Evolutionary conservation across 768 basidiomycete species (phyloP).

Genomic region (Serendipita indica): DNA sequence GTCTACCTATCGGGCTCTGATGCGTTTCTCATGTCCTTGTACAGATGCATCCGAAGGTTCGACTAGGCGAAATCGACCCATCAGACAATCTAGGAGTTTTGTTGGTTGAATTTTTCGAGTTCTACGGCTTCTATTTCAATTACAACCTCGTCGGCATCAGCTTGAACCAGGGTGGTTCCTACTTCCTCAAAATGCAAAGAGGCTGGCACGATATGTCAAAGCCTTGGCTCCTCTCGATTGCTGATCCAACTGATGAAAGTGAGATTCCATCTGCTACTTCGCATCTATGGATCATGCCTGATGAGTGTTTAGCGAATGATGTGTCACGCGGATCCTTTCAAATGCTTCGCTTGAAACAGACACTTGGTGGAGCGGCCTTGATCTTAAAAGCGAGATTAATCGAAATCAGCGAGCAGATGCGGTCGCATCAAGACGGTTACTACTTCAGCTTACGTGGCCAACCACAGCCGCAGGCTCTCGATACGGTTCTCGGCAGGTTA

Average conservation of each 20-base stretch:
- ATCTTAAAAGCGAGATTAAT: constrained; percentile 58
- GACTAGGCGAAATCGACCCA: constrained; percentile 74
- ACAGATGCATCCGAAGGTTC: constrained; percentile 88
- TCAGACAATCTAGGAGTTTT: constrained; percentile 84
- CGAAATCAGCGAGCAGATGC: constrained; percentile 45
- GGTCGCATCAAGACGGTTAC: constrained; percentile 38
- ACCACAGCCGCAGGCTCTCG: constrained; percentile 25
- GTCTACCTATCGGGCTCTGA: not conserved
- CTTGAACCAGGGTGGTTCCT: constrained; percentile 71
- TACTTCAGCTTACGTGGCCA: constrained; percentile 28
- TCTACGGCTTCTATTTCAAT: constrained; percentile 86
- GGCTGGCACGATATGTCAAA: constrained; percentile 63
- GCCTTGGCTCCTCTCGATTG: constrained; percentile 57
- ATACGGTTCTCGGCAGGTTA: constrained; percentile 58
- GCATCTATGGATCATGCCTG: not conserved
- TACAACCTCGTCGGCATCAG: constrained; percentile 84
- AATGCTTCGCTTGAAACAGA: constrained; percentile 64
- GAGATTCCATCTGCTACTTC: constrained; percentile 23
- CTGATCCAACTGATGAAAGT: constrained; percentile 87
- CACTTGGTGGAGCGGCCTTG: constrained; percentile 68
- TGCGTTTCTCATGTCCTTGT: not conserved
- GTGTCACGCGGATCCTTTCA: constrained; percentile 80
- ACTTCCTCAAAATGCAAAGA: constrained; percentile 65
- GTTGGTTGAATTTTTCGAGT: constrained; percentile 92
- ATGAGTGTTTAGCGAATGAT: constrained; percentile 56